A percentile compares a stretch with the other conserved stretches of the same genome.
Conservation (phyloP, 2,329 filamentous ascomycete species). For the Berkeleyomyces basicola region DNA sequence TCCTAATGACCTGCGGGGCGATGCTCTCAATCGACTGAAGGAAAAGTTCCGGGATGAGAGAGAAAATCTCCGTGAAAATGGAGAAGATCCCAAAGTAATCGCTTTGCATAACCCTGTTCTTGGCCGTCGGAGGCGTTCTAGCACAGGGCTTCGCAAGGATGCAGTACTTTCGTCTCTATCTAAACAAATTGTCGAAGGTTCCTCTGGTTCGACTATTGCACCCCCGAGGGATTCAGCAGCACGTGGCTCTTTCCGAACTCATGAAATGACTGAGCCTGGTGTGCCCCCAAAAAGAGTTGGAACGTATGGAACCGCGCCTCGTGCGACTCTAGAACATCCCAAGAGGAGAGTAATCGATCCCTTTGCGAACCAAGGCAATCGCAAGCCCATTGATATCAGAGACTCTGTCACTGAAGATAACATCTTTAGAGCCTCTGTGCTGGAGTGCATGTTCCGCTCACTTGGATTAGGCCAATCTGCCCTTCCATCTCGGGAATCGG, state of each 20-base stretch:
- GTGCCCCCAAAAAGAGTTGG: conserved; percentile 1
- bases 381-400: conserved; percentile 42
- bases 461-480: conserved; percentile 63
- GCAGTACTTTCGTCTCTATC: conserved; percentile 53
- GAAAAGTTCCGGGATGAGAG: conserved; percentile 81
- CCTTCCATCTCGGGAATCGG: conserved; percentile 45
- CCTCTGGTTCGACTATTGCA: conserved; percentile 26
- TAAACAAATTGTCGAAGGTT: conserved; percentile 27
- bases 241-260: background rate
- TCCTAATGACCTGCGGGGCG: conserved; percentile 75
- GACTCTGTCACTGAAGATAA: conserved; percentile 79
- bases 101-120: conserved; percentile 64
- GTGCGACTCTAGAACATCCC: background rate
- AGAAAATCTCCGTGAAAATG: conserved; percentile 64
- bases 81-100: conserved; percentile 70
- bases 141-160: conserved; percentile 61
- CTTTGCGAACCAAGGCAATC: conserved; percentile 12
- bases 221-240: conserved; percentile 20
- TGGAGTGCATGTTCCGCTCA: conserved; percentile 91
- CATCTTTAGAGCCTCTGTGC: conserved; percentile 72
- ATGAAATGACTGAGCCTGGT: background rate
- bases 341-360: conserved; percentile 12
- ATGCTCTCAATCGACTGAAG: conserved; percentile 68
- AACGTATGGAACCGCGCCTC: conserved; percentile 7
- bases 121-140: conserved; percentile 23